Conservation (phyloP, 495 filamentous ascomycete genomes). For the Chaetomium tenue region DNA sequence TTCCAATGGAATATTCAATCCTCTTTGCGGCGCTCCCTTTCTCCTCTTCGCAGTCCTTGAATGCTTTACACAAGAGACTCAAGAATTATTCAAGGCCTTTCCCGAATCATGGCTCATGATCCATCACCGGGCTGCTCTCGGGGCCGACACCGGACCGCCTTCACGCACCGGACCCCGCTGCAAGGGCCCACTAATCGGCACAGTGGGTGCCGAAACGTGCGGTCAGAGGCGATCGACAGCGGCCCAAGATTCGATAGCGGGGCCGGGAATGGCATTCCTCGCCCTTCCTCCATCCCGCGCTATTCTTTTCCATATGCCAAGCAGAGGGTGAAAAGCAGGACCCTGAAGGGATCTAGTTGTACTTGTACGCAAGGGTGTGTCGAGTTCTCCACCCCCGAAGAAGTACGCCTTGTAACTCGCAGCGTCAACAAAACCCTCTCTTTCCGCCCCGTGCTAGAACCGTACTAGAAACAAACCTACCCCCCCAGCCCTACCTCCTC, state of each 20-base stretch:
- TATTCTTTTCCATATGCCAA: too few species aligned
- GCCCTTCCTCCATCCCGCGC: not conserved
- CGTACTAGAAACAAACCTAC: not conserved
- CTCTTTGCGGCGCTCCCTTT: too few species aligned
- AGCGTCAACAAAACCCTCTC: not conserved
- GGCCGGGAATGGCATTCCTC: not conserved
- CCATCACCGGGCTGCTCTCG: not conserved
- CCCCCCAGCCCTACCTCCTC: not conserved
- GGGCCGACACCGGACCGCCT: constrained; percentile 15
- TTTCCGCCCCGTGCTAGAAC: not conserved
- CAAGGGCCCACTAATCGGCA: not conserved
- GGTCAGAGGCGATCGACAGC: constrained; percentile 10
- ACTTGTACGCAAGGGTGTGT: not conserved
- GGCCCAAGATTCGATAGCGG: not conserved
- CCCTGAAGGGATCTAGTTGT: not conserved
- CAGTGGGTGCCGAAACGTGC: constrained; percentile 15
- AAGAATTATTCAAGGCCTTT: too few species aligned
- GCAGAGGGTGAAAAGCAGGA: not conserved
- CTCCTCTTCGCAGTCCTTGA: too few species aligned
- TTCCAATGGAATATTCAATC: too few species aligned
- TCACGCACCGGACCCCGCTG: not conserved
- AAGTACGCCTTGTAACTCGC: too few species aligned
- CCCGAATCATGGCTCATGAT: not conserved
- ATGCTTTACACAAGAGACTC: too few species aligned
- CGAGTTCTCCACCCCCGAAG: not conserved